A percentile compares a stretch with the other conserved stretches of the same genome.
Conservation (phyloP, 2,329 filamentous ascomycete species). For the Lasiodiplodia sp. region DNA sequence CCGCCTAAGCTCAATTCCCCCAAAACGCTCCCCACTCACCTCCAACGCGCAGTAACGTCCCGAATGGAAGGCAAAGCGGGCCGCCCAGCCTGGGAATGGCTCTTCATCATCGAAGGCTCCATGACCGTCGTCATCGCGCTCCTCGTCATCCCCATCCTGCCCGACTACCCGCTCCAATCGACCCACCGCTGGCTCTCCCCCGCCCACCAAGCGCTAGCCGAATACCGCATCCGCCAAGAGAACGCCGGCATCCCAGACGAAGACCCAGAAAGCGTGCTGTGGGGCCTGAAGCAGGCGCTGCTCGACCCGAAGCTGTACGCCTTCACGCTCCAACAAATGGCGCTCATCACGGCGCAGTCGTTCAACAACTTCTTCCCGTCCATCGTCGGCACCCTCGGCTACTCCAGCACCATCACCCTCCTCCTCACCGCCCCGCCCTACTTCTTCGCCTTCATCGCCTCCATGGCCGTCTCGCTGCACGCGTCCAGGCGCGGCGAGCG, state of each 20-base stretch:
- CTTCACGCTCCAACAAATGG: slow-evolving; percentile 20
- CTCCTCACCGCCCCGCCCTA: slow-evolving; percentile 36
- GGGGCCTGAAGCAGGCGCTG: slow-evolving; percentile 15
- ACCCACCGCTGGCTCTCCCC: neutral
- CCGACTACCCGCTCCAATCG: slow-evolving; percentile 38
- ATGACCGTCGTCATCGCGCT: slow-evolving; percentile 46
- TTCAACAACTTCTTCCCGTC: slow-evolving; percentile 45
- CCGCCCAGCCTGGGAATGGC: slow-evolving; percentile 38
- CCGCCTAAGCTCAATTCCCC: slow-evolving; percentile 37
- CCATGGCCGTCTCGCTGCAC: slow-evolving; percentile 22
- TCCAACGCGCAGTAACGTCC: neutral
- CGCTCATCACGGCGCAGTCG: slow-evolving; percentile 36
- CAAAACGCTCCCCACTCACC: neutral
- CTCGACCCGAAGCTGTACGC: slow-evolving; percentile 8
- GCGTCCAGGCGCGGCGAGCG: slow-evolving; percentile 20
- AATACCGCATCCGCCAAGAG: slow-evolving; percentile 18
- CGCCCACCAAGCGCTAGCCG: slow-evolving; percentile 8
- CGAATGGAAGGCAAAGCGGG: slow-evolving; percentile 30
- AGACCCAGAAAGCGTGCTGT: neutral
- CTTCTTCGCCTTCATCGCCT: slow-evolving; percentile 37
- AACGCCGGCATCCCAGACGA: slow-evolving; percentile 14
- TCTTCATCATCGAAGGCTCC: slow-evolving; percentile 45
- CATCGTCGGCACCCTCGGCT: slow-evolving; percentile 48
- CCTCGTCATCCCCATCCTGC: slow-evolving; percentile 45
- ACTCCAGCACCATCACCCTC: slow-evolving; percentile 44